Conservation (phyloP, 345 rosid species). For the Rhodomyrtus tomentosa region DNA sequence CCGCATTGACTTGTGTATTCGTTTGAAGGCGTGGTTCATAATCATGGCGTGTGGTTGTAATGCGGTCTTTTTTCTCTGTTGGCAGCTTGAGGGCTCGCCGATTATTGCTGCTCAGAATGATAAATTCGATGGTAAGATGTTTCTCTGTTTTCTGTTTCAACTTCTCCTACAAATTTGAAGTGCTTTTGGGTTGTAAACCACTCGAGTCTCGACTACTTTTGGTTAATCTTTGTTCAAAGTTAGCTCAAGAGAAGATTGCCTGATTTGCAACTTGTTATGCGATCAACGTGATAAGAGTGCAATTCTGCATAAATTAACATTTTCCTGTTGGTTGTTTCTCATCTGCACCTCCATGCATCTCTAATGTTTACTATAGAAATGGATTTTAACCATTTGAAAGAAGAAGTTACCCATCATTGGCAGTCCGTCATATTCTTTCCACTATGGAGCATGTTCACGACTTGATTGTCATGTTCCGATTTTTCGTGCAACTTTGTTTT, state of each 20-base stretch:
- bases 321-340: not conserved
- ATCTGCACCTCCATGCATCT: not conserved
- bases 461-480: not conserved
- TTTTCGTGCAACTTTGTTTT: not conserved
- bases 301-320: not conserved
- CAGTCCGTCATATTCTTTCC: not conserved
- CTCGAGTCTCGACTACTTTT: not conserved
- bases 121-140: constrained; percentile 71
- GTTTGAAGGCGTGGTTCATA: not conserved
- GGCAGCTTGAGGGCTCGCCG: constrained; percentile 91
- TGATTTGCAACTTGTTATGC: not conserved
- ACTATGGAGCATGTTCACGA: not conserved
- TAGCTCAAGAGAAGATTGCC: not conserved
- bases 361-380: not conserved
- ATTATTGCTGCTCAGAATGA: constrained; percentile 84
- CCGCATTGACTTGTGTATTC: not conserved
- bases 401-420: not conserved
- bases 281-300: not conserved
- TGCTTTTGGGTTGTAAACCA: not conserved
- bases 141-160: not conserved
- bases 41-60: not conserved
- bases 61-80: constrained; percentile 9
- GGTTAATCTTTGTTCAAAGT: not conserved
- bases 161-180: not conserved
- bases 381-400: not conserved